These are phyloP conservation scores for Xylona heveae DNA, from an alignment of 495 filamentous ascomycete genomes.

Conservation along the genomic window DNA sequence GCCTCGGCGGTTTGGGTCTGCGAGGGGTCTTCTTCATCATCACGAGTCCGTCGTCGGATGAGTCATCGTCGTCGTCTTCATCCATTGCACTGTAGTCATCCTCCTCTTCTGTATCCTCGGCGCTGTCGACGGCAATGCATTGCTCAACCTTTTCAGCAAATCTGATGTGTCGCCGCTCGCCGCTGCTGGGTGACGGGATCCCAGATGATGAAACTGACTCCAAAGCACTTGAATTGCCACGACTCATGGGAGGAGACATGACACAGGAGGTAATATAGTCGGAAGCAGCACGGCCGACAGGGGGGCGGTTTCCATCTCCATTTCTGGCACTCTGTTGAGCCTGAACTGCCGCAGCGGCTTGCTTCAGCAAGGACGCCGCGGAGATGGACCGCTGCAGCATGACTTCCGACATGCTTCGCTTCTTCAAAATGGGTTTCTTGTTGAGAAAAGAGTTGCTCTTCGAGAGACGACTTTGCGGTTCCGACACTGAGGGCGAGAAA, in stretches of 20 bases:
- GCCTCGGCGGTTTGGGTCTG: constrained; percentile 18
- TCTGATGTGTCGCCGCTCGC: constrained; percentile 68
- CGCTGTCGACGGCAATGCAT: constrained; percentile 81
- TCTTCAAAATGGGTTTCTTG: constrained; percentile 91
- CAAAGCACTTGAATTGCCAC: constrained; percentile 31
- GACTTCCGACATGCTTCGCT: constrained; percentile 83
- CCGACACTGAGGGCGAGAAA: constrained; percentile 25
- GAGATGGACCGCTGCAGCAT: constrained; percentile 87
- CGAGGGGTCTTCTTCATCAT: constrained; percentile 54
- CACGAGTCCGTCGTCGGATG: constrained; percentile 52
- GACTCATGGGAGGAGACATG: constrained; percentile 21
- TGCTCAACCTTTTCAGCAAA: constrained; percentile 93
- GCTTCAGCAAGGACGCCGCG: constrained; percentile 75
- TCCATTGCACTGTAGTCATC: constrained; percentile 15
- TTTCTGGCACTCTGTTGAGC: constrained; percentile 52
- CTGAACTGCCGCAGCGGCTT: constrained; percentile 79
- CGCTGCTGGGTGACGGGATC: constrained; percentile 37
- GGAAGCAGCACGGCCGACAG: constrained; percentile 36
- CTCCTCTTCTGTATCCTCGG: constrained; percentile 52
- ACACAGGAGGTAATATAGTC: constrained; percentile 29
- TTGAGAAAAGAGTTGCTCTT: constrained; percentile 63
- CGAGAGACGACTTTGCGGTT: constrained; percentile 36
- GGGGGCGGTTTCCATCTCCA: constrained; percentile 12
- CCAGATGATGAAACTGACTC: constrained; percentile 41
- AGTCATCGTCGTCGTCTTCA: constrained; percentile 36